Conservation (phyloP, 805 yeast species). For the Saccharomycopsis malanga region DNA sequence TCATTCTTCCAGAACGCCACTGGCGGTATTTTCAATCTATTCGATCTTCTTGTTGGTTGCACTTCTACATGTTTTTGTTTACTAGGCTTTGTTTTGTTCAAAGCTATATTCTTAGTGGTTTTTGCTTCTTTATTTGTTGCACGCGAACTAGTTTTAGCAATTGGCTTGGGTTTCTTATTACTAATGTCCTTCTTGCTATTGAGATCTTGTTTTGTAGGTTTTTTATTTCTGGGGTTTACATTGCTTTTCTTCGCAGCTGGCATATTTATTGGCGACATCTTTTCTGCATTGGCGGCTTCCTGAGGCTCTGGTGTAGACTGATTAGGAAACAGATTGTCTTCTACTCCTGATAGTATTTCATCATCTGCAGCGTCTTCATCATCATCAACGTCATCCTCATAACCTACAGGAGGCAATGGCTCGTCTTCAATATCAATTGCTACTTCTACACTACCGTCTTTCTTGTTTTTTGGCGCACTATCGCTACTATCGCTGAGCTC, state of each 20-base stretch:
- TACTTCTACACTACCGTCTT: too few species aligned
- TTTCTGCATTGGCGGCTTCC: conserved; percentile 20
- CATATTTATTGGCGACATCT: conserved; percentile 2
- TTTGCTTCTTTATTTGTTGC: conserved; percentile 7
- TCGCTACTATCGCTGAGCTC: too few species aligned
- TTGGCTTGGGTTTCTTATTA: background rate
- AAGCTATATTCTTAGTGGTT: conserved; percentile 23
- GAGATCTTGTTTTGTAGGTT: background rate
- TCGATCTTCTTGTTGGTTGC: conserved; percentile 50
- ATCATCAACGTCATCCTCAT: too few species aligned
- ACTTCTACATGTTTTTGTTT: background rate
- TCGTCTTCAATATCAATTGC: too few species aligned
- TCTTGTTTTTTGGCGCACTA: too few species aligned
- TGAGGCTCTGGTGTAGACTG: too few species aligned
- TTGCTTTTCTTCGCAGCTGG: background rate
- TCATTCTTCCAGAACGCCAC: conserved; percentile 84
- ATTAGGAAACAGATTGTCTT: too few species aligned
- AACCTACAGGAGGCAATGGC: too few species aligned
- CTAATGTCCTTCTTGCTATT: too few species aligned
- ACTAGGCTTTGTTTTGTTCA: conserved; percentile 11
- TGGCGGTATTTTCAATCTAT: conserved; percentile 60
- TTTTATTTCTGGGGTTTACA: background rate
- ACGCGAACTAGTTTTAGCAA: background rate
- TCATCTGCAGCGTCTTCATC: too few species aligned
- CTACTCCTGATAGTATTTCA: too few species aligned